Evolutionary conservation across 805 yeast genomes (phyloP).

Genomic region (Zygosaccharomyces bailii): DNA sequence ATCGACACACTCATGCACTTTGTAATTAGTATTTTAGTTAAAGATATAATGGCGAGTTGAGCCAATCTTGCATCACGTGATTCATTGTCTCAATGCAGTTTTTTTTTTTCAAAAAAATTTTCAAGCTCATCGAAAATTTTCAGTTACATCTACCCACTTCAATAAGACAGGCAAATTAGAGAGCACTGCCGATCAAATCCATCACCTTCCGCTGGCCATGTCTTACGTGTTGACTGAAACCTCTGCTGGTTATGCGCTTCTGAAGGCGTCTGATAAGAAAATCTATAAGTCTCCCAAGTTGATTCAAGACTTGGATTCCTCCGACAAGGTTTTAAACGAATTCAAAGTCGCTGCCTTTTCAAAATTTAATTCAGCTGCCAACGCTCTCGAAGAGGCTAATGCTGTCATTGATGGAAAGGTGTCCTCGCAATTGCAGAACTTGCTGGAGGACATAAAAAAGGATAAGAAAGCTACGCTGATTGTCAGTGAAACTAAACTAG

Average conservation of each 20-base stretch:
- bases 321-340: constrained; percentile 83
- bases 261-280: constrained; percentile 97
- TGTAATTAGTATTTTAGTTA: background rate
- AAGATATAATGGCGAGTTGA: background rate
- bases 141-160: background rate
- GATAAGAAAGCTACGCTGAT: constrained; percentile 84
- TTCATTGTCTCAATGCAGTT: constrained; percentile 1
- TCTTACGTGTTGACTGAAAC: constrained; percentile 94
- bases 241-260: constrained; percentile 96
- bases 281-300: constrained; percentile 79
- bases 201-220: constrained; percentile 40
- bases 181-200: constrained; percentile 7
- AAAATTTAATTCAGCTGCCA: constrained; percentile 90
- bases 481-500: constrained; percentile 93
- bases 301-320: constrained; percentile 70
- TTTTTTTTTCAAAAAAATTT: constrained; percentile 16
- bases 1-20: background rate
- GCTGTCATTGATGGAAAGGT: constrained; percentile 92
- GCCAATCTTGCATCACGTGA: background rate
- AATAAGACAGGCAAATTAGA: background rate
- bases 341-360: constrained; percentile 95
- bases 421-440: constrained; percentile 70
- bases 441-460: constrained; percentile 70
- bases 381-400: constrained; percentile 93
- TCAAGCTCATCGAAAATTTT: constrained; percentile 31